Evolutionary conservation across 768 basidiomycete genomes (phyloP), one percentile per base, ranked within the genome.

Genomic region (Podaxis sp.): DNA sequence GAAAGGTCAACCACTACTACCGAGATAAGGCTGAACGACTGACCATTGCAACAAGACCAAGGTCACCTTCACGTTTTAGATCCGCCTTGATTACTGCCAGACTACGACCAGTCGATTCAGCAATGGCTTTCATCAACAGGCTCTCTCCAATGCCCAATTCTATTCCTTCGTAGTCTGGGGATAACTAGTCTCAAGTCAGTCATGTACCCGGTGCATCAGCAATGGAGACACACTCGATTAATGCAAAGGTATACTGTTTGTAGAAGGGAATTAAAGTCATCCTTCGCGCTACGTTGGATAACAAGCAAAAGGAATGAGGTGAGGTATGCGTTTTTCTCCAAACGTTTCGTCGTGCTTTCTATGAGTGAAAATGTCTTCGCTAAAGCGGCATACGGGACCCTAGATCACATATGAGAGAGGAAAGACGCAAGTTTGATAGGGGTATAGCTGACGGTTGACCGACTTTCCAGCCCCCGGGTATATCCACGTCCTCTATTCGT

Each of bases 61-160:
- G 79, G 72, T 99, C 97, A 40, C 97, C 97, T 70, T 95, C 94
- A 71, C 87, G 92, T 83, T 95, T 94, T 65, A 98, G 80, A 69
- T 98, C 96, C 4, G 89, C 85, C 71, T 98, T 99, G 69, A 99
- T 86, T 49, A 89, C 81, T 2, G 86, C 80, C 41, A 86, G 73
- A 66, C 88, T 94, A 62, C 97, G 84, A n/a, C 96, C 97, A 0
- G 95, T 96, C 3, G 94, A 94, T 72, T 97, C 92, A 44, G 87
- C 90, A 64, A 99, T 99, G 15, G 97, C 95, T 71, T 98, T 99
- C 71, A 97, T 85, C 40, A 99, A 82, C 20, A 99, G 77, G 66
- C 90, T 93, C 73, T 99, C 97, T 17, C 96, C 97, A 62, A 99
- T 96, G 36, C 97, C 97, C 1, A 99, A 84, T 73, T 99, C 96